Evolutionary conservation across 2,329 filamentous ascomycete genomes (phyloP), one percentile per base, ranked within the genome.

Genomic region (Knufia fluminis): DNA sequence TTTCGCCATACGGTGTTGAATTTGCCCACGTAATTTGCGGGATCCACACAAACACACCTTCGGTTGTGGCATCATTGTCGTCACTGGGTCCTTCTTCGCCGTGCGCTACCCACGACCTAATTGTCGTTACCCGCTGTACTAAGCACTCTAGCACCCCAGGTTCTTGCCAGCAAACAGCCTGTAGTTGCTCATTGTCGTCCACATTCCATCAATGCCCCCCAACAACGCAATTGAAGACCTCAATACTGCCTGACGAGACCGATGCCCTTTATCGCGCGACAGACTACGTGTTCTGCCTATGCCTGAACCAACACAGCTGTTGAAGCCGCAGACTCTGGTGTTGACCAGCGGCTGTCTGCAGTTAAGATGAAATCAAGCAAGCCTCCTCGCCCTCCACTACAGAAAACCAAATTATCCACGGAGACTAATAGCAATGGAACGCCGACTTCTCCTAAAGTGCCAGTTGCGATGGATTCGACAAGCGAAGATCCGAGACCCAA

Each of bases 351-450:
- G 50, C 48, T 53, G 54, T 53, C 50, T 53, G 54, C 52, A 42
- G 36, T 46, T 48, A 49, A 20, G 32, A 59, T 57, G 55, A 56
- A 56, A 40, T 43, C 55, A 26, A 41, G 53, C 42, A 59, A 55
- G 42, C 45, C 50, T 7, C 49, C 47, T 24, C 31, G 19, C 35
- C 52, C 53, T 33, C 45, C 52, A 19, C 49, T 53, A 22, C 50
- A 49, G n/a, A 49, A 49, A n/a, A 32, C 38, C 6, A 14, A 16
- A 12, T 26, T 42, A 6, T 38, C 41, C 4, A 38, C 23, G 38
- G 33, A 26, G 3, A 22, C 3, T 22, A 24, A 53, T 17, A 49
- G 38, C 7, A 42, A 56, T 38, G 47, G 43, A 6, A 49, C 41
- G 6, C 44, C 46, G 12, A 48, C 50, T 16, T 39, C 52, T 16